Evolutionary conservation across 2,329 filamentous ascomycete species (phyloP).

Genomic region (Paradendryphiella salina): DNA sequence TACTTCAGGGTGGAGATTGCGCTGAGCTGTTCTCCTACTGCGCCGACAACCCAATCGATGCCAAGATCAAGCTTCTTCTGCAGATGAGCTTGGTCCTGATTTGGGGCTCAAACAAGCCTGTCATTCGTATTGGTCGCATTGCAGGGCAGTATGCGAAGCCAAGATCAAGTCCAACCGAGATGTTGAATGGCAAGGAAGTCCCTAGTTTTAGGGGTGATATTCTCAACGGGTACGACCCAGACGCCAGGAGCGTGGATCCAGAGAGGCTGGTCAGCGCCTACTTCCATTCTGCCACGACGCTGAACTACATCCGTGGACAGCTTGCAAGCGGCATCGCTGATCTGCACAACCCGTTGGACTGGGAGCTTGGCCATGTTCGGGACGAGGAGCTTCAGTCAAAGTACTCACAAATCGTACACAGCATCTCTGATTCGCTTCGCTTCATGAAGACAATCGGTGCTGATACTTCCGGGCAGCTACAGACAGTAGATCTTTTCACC

Average conservation of each 20-base stretch:
- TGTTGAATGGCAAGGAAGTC: constrained; percentile 75
- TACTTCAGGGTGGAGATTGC: constrained; percentile 95
- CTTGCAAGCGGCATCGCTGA: constrained; percentile 89
- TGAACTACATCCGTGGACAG: constrained; percentile 88
- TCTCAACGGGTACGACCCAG: constrained; percentile 79
- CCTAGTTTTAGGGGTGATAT: constrained; percentile 95
- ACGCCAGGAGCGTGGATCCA: constrained; percentile 80
- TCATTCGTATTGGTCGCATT: constrained; percentile 93
- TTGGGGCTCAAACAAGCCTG: constrained; percentile 79
- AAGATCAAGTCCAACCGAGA: constrained; percentile 83
- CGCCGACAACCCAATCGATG: constrained; percentile 82
- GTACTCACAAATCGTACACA: constrained; percentile 81
- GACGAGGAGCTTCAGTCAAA: constrained; percentile 81
- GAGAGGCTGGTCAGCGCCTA: constrained; percentile 85
- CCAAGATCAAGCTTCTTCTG: constrained; percentile 92
- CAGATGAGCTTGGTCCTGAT: constrained; percentile 97
- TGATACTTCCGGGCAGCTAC: constrained; percentile 78
- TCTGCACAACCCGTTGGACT: constrained; percentile 89
- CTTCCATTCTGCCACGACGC: constrained; percentile 90
- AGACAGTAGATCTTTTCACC: constrained; percentile 93
- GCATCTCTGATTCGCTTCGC: constrained; percentile 85
- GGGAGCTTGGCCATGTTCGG: constrained; percentile 88
- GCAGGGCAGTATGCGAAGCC: constrained; percentile 98
- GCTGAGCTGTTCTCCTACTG: constrained; percentile 98
- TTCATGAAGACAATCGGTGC: constrained; percentile 96